Evolutionary conservation across 1,284 basidiomycete genomes (phyloP).

Genomic region (Ceratobasidium sp.): DNA sequence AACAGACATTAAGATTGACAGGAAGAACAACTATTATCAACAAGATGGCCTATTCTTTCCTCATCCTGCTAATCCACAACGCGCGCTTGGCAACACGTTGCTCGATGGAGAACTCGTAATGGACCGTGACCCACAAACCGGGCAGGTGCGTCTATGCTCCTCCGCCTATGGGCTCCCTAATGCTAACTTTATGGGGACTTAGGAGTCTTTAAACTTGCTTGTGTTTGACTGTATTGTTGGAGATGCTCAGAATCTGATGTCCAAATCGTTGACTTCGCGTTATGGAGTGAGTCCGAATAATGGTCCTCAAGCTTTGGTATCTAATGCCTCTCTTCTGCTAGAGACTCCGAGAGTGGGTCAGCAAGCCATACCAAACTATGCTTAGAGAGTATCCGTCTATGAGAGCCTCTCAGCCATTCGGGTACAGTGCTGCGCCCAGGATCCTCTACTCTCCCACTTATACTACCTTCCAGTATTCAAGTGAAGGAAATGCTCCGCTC

Average conservation of each 20-base stretch:
- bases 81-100: conserved; percentile 78
- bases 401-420: conserved; percentile 75
- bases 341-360: conserved; percentile 85
- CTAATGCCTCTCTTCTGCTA: conserved; percentile 49
- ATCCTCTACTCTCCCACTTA: background rate
- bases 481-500: conserved; percentile 91
- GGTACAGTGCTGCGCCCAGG: conserved; percentile 62
- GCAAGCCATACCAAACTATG: conserved; percentile 79
- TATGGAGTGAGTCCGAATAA: conserved; percentile 86
- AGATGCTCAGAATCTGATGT: conserved; percentile 87
- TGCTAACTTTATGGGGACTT: conserved; percentile 39
- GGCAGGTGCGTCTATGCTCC: conserved; percentile 58
- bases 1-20: conserved; percentile 75
- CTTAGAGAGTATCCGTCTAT: conserved; percentile 72
- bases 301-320: background rate
- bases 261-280: conserved; percentile 79
- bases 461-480: conserved; percentile 64
- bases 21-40: conserved; percentile 87
- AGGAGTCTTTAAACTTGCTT: conserved; percentile 84
- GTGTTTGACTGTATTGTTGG: conserved; percentile 94
- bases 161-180: background rate
- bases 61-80: conserved; percentile 73
- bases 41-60: conserved; percentile 85
- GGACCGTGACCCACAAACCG: conserved; percentile 81
- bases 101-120: conserved; percentile 95